Evolutionary conservation across 495 filamentous ascomycete genomes (phyloP).

Genomic region (Talaromyces trachyspermus): DNA sequence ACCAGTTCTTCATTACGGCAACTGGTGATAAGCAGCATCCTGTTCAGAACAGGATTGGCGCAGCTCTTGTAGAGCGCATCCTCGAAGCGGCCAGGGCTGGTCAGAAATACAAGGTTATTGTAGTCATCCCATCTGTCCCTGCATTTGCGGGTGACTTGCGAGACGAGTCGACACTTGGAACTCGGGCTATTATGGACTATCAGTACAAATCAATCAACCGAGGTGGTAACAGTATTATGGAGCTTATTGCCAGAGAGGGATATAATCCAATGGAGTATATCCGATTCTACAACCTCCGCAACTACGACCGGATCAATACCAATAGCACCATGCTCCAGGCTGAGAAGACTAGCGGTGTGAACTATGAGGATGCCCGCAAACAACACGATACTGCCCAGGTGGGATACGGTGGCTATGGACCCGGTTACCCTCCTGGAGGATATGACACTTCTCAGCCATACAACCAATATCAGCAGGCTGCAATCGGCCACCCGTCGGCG

Average conservation of each 20-base stretch:
- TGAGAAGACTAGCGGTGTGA: constrained; percentile 61
- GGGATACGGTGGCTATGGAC: constrained; percentile 30
- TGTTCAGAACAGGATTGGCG: constrained; percentile 80
- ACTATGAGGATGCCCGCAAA: constrained; percentile 62
- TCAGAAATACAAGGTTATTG: constrained; percentile 75
- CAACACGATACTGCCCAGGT: constrained; percentile 51
- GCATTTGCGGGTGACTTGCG: constrained; percentile 86
- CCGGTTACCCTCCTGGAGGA: constrained; percentile 26
- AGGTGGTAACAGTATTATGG: constrained; percentile 82
- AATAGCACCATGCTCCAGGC: constrained; percentile 54
- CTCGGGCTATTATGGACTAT: constrained; percentile 94
- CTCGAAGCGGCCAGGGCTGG: constrained; percentile 62
- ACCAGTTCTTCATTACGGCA: constrained; percentile 97
- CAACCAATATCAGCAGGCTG: constrained; percentile 62
- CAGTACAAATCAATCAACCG: constrained; percentile 85
- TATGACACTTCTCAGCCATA: constrained; percentile 39
- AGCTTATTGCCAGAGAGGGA: constrained; percentile 62
- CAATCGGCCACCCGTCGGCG: constrained; percentile 32
- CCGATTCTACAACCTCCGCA: constrained; percentile 90
- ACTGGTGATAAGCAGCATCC: constrained; percentile 69
- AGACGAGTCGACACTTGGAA: constrained; percentile 71
- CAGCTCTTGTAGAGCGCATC: constrained; percentile 82
- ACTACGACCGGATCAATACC: constrained; percentile 84
- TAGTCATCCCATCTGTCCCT: constrained; percentile 82
- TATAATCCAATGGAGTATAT: constrained; percentile 75